phyloP scores from a whole-genome alignment of 176 grass and related monocot species.

The Avena insularis region DNA sequence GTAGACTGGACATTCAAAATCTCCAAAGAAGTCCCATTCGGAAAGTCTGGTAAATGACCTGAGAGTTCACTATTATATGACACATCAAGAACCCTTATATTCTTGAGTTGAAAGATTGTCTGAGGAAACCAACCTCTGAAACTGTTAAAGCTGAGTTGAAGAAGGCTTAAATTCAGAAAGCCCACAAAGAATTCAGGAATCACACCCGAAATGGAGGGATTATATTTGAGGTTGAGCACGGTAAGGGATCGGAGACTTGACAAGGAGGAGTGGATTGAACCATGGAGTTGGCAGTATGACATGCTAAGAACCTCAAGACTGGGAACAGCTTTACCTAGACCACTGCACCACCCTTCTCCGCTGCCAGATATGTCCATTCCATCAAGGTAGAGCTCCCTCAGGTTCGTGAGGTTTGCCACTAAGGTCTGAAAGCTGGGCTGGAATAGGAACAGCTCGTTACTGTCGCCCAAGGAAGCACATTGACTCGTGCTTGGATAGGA shows the following conservation, averaged over 20 bases:
- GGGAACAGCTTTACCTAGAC: slow-evolving; percentile 2
- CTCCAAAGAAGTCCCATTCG: neutral
- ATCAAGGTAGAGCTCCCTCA: slow-evolving; percentile 7
- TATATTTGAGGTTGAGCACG: neutral
- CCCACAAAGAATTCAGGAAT: slow-evolving; percentile 4
- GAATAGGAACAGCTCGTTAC: neutral
- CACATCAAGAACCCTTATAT: slow-evolving; percentile 40
- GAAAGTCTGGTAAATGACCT: neutral
- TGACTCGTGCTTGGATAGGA: neutral
- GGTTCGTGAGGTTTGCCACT: slow-evolving; percentile 43
- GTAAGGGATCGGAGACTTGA: slow-evolving; percentile 26
- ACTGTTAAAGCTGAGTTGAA: slow-evolving; percentile 30
- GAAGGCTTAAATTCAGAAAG: slow-evolving; percentile 10
- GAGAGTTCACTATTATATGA: slow-evolving; percentile 23
- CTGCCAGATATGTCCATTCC: neutral
- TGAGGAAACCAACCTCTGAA: slow-evolving; percentile 32
- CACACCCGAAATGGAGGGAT: neutral
- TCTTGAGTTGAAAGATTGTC: slow-evolving; percentile 31
- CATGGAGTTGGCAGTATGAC: neutral
- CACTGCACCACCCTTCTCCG: neutral
- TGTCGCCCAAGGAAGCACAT: neutral
- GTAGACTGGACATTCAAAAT: neutral
- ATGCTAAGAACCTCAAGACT: slow-evolving; percentile 46
- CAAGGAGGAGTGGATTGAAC: slow-evolving; percentile 20
- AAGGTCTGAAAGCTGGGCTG: slow-evolving; percentile 24